A percentile compares a stretch with the other conserved stretches of the same genome.
These are phyloP conservation scores for Aspergillus cavernicola DNA, from an alignment of 495 filamentous ascomycete genomes.

Conservation along the genomic window DNA sequence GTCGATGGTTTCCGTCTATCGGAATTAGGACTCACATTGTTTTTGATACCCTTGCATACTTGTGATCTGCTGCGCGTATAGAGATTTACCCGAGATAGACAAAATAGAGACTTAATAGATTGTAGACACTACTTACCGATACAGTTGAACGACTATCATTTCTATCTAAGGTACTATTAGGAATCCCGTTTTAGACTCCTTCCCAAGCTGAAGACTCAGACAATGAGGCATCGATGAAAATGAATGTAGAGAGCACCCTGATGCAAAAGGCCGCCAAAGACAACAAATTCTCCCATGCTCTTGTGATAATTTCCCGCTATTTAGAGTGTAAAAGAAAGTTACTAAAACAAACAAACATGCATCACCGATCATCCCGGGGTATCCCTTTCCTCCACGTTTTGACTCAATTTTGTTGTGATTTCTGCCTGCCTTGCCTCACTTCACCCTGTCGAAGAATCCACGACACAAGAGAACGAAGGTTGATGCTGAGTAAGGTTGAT, in stretches of 20 bases:
- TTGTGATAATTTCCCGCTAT: slow-evolving; percentile 11
- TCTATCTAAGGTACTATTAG: slow-evolving; percentile 35
- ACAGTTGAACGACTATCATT: slow-evolving; percentile 19
- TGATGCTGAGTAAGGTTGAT: not conserved
- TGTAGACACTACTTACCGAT: slow-evolving; percentile 9
- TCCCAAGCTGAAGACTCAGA: slow-evolving; percentile 16
- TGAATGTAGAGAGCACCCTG: slow-evolving; percentile 7
- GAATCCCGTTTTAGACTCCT: slow-evolving; percentile 12
- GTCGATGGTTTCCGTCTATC: slow-evolving; percentile 41
- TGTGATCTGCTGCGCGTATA: not conserved
- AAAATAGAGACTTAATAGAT: slow-evolving; percentile 5
- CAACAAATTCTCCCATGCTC: slow-evolving; percentile 17
- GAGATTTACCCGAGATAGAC: slow-evolving; percentile 7
- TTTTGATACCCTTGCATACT: slow-evolving; percentile 7
- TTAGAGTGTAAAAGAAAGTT: not conserved
- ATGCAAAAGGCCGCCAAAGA: slow-evolving; percentile 15
- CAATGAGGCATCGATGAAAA: slow-evolving; percentile 10
- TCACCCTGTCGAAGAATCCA: not conserved
- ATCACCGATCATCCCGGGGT: not conserved
- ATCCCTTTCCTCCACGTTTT: not conserved
- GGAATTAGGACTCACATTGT: slow-evolving; percentile 16
- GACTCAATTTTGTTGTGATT: not conserved
- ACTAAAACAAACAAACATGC: slow-evolving; percentile 6
- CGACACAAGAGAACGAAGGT: not conserved
- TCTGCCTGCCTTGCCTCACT: not conserved